A percentile compares a stretch with the other conserved stretches of the same genome.
Conservation (phyloP, 2,329 filamentous ascomycete genomes). For the Colletotrichum salicis region DNA sequence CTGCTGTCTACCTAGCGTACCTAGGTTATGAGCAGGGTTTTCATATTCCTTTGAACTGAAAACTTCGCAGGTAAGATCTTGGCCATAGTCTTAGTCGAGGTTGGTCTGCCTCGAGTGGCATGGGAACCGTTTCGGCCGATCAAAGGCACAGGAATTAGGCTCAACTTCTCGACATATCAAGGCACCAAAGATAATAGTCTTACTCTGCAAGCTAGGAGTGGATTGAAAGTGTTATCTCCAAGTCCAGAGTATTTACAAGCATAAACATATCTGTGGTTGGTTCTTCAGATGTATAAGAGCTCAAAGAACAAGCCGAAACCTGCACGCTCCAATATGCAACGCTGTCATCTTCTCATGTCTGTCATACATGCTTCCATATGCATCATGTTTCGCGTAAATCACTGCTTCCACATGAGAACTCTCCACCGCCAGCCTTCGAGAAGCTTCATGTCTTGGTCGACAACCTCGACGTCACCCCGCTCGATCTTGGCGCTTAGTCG, state of each 20-base stretch:
- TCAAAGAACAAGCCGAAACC: background rate
- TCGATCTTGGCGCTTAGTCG: slow-evolving; percentile 60
- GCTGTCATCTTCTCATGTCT: slow-evolving; percentile 13
- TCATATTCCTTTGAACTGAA: too few relatives aligned
- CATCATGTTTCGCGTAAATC: background rate
- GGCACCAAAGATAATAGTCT: background rate
- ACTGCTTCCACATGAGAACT: slow-evolving; percentile 57
- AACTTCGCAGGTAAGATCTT: too few relatives aligned
- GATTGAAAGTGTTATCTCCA: background rate
- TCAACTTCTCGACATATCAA: background rate
- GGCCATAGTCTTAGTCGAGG: too few relatives aligned
- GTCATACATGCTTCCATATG: background rate
- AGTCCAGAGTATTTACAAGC: too few relatives aligned
- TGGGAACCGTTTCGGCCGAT: too few relatives aligned
- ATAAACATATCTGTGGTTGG: background rate
- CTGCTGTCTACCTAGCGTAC: too few relatives aligned
- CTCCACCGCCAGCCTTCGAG: slow-evolving; percentile 68
- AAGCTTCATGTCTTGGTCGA: slow-evolving; percentile 59
- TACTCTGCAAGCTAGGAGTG: background rate
- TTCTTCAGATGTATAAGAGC: background rate
- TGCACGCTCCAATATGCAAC: slow-evolving; percentile 7
- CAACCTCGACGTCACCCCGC: slow-evolving; percentile 55
- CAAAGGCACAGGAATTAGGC: background rate
- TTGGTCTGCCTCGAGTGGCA: too few relatives aligned
- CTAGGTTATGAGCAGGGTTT: too few relatives aligned